Evolutionary conservation across 2,329 filamentous ascomycete species (phyloP).

Genomic region (Metarhizium robertsii): DNA sequence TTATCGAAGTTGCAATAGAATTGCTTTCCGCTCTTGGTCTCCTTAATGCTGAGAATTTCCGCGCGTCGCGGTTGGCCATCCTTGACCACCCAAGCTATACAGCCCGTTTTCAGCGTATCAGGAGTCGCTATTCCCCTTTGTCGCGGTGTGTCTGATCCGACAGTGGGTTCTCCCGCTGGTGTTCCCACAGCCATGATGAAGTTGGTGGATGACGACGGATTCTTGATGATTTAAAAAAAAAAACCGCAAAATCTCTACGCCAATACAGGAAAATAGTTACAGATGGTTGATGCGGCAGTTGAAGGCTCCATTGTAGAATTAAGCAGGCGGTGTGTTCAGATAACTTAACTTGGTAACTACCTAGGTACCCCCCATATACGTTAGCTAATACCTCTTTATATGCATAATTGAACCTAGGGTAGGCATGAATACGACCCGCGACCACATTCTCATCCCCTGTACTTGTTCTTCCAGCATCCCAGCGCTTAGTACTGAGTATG

Average conservation of each 20-base stretch:
- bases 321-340: not conserved
- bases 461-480: not conserved
- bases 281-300: not conserved
- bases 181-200: conserved; percentile 45
- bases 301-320: not conserved
- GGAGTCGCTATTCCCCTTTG: conserved; percentile 77
- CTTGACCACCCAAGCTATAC: conserved; percentile 52
- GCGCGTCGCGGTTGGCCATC: conserved; percentile 84
- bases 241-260: too few species aligned
- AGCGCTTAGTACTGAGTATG: not conserved
- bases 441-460: not conserved
- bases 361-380: too few species aligned
- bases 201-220: not conserved
- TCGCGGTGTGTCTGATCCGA: conserved; percentile 47
- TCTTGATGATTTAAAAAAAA: too few species aligned
- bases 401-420: not conserved
- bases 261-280: too few species aligned
- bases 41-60: conserved; percentile 91
- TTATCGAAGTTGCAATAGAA: conserved; percentile 98
- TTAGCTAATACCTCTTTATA: not conserved
- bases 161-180: conserved; percentile 40
- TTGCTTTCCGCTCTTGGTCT: conserved; percentile 76
- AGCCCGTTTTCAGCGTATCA: conserved; percentile 60
- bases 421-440: too few species aligned
- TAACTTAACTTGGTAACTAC: not conserved